Conservation (phyloP, 805 yeast species). For the Candida ascalaphidarum region DNA sequence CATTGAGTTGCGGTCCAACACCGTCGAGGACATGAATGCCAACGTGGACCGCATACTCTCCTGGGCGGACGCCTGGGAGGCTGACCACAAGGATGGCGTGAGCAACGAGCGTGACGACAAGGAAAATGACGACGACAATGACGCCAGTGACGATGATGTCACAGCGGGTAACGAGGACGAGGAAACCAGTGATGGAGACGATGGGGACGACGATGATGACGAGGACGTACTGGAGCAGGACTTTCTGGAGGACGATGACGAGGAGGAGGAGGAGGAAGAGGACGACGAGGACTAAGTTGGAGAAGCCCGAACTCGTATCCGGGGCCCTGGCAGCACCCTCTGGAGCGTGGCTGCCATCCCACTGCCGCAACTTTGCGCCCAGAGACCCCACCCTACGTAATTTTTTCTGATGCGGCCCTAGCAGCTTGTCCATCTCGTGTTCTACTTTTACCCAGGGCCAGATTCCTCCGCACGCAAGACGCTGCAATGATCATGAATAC, state of each 20-base stretch:
- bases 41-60: constrained; percentile 67
- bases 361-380: no score
- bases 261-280: background rate
- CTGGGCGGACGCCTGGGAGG: constrained; percentile 74
- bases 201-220: background rate
- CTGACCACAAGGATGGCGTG: constrained; percentile 48
- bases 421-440: no score
- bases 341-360: no score
- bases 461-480: no score
- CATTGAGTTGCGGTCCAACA: constrained; percentile 68
- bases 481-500: no score
- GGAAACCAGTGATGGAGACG: background rate
- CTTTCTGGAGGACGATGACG: background rate
- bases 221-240: no score
- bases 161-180: background rate
- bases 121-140: constrained; percentile 6
- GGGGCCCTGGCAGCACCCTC: no score
- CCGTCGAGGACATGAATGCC: constrained; percentile 68
- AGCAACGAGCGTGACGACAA: constrained; percentile 34
- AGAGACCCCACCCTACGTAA: no score
- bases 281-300: no score
- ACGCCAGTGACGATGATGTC: background rate
- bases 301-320: no score
- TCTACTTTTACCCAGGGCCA: no score
- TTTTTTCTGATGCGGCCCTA: no score